Evolutionary conservation across 176 grass and related monocot species (phyloP).

Genomic region (Hyparrhenia diplandra): DNA sequence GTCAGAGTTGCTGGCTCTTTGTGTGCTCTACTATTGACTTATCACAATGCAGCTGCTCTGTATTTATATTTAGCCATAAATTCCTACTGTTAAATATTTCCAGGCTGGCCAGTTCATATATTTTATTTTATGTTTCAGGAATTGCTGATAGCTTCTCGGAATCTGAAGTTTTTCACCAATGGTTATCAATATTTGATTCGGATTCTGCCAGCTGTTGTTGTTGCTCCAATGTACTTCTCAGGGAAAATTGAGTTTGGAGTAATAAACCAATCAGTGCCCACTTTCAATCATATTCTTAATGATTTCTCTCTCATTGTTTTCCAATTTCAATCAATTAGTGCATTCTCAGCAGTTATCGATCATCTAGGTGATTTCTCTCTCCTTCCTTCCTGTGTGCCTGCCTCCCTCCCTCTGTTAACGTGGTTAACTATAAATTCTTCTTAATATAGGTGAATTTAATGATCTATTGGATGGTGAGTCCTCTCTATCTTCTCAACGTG

Average conservation of each 20-base stretch:
- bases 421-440: constrained; percentile 10
- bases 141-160: constrained; percentile 89
- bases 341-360: constrained; percentile 96
- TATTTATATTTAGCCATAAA: not conserved
- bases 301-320: constrained; percentile 98
- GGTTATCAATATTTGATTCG: constrained; percentile 96
- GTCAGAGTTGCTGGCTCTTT: not conserved
- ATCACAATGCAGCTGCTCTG: not conserved
- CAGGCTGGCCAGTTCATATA: not conserved
- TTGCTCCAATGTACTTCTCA: constrained; percentile 95
- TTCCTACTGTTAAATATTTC: not conserved
- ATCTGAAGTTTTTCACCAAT: constrained; percentile 93
- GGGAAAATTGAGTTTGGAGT: constrained; percentile 98
- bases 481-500: constrained; percentile 26
- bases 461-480: constrained; percentile 71
- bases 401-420: not conserved
- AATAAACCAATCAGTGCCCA: constrained; percentile 96
- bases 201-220: constrained; percentile 91
- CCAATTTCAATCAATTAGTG: constrained; percentile 97
- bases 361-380: constrained; percentile 59
- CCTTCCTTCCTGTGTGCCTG: not conserved
- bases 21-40: not conserved
- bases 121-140: constrained; percentile 55
- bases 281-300: constrained; percentile 96
- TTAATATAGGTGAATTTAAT: constrained; percentile 75